A percentile compares a stretch with the other conserved stretches of the same genome.
Evolutionary conservation across 768 basidiomycete species (phyloP).

Genomic region (Rhodotorula toruloides): DNA sequence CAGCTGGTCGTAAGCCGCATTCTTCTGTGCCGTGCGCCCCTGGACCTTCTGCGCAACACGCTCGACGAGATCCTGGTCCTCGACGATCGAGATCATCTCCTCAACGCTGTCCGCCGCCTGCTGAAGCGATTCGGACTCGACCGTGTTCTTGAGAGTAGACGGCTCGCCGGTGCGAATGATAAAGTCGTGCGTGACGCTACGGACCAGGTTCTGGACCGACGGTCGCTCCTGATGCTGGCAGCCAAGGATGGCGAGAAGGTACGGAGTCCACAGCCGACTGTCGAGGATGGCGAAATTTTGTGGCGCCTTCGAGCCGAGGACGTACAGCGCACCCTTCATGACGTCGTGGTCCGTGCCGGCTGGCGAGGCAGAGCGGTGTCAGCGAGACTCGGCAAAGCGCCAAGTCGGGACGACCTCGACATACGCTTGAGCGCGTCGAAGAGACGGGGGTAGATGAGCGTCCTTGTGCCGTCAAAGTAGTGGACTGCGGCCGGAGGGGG

Average conservation of each 20-base stretch:
- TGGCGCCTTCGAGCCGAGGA: conserved; percentile 42
- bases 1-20: conserved; percentile 38
- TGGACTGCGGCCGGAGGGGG: conserved; percentile 24
- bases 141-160: conserved; percentile 24
- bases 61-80: conserved; percentile 19
- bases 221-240: conserved; percentile 80
- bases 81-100: conserved; percentile 6
- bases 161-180: conserved; percentile 43
- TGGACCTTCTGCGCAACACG: conserved; percentile 18
- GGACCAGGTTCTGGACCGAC: conserved; percentile 69
- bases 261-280: conserved; percentile 55
- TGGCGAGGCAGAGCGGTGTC: conserved; percentile 57
- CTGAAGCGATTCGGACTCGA: conserved; percentile 21
- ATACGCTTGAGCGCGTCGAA: conserved; percentile 49
- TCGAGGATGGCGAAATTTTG: conserved; percentile 52
- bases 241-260: conserved; percentile 60
- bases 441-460: conserved; percentile 46
- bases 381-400: conserved; percentile 56
- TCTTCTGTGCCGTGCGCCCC: conserved; percentile 31
- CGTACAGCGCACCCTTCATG: conserved; percentile 72
- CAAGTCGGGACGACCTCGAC: conserved; percentile 52
- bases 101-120: conserved; percentile 13
- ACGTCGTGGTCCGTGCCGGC: conserved; percentile 75
- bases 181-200: conserved; percentile 52
- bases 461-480: conserved; percentile 48